Percentiles rank a stretch among this genome's conserved stretches.
phyloP scores from a whole-genome alignment of 2,329 filamentous ascomycete genomes.

The Amylocarpus encephaloides region DNA sequence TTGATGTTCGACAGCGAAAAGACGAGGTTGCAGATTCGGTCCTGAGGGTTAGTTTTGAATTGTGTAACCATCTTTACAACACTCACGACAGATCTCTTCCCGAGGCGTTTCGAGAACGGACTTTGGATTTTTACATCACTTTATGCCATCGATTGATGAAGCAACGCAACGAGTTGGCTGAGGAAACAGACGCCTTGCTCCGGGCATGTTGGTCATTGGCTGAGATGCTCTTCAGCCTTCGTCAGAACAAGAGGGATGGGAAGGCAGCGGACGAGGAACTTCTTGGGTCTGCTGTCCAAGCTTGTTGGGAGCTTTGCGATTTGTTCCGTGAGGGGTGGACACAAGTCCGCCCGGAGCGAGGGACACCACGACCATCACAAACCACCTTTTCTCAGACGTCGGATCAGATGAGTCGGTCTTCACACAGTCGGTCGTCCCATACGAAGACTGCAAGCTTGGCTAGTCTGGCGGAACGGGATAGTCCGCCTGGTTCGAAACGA shows the following conservation, averaged over 20 bases:
- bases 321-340: conserved; percentile 91
- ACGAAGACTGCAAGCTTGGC: conserved; percentile 39
- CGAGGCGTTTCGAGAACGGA: conserved; percentile 80
- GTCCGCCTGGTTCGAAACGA: conserved; percentile 23
- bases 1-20: conserved; percentile 72
- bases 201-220: conserved; percentile 84
- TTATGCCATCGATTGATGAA: conserved; percentile 96
- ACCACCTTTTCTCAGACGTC: conserved; percentile 60
- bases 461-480: conserved; percentile 41
- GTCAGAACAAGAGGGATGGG: conserved; percentile 72
- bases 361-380: conserved; percentile 77
- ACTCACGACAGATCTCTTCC: conserved; percentile 80
- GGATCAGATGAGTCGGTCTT: conserved; percentile 40
- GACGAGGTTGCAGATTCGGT: conserved; percentile 81
- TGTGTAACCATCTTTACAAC: conserved; percentile 93
- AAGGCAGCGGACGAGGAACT: conserved; percentile 74
- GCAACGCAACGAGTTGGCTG: conserved; percentile 69
- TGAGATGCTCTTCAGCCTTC: conserved; percentile 87
- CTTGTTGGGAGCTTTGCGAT: conserved; percentile 92
- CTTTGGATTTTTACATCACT: conserved; percentile 90
- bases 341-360: conserved; percentile 76
- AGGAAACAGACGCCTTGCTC: conserved; percentile 78
- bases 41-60: conserved; percentile 84
- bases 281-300: conserved; percentile 79
- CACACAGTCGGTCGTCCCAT: conserved; percentile 18